Percentiles rank a stretch among this genome's conserved stretches.
Conservation (phyloP, 2,329 filamentous ascomycete genomes). For the Ophiostoma sp. region DNA sequence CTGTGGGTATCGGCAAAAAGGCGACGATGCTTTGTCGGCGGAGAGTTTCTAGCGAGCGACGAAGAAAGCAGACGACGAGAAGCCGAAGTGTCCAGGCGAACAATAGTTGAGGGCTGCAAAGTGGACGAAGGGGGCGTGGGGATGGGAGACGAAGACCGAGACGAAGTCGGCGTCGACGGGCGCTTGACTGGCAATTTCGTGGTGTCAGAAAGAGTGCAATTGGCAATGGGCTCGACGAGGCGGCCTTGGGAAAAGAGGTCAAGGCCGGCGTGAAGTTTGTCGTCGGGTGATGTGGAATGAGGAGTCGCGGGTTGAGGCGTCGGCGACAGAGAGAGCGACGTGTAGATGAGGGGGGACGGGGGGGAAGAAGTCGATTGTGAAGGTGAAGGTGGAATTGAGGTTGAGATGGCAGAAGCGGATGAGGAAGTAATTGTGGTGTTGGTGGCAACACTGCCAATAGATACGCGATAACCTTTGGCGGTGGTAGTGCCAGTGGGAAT, state of each 20-base stretch:
- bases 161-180: constrained; percentile 29
- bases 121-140: neutral
- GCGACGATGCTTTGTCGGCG: constrained; percentile 22
- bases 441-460: neutral
- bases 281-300: constrained; percentile 38
- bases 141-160: neutral
- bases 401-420: neutral
- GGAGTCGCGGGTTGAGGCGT: constrained; percentile 50
- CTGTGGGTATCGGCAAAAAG: constrained; percentile 5
- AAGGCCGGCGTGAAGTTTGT: constrained; percentile 28
- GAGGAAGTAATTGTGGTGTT: neutral
- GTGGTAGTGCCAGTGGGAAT: constrained; percentile 1
- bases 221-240: constrained; percentile 40
- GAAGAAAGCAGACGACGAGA: constrained; percentile 17
- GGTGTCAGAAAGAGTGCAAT: constrained; percentile 32
- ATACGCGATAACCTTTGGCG: constrained; percentile 11
- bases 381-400: constrained; percentile 7
- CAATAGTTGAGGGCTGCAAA: neutral
- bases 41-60: neutral
- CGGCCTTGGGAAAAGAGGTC: constrained; percentile 29
- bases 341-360: constrained; percentile 35
- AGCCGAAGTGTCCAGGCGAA: neutral
- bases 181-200: constrained; percentile 27
- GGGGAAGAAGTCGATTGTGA: constrained; percentile 14
- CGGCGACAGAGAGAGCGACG: constrained; percentile 41